Evolutionary conservation across 176 grass and related monocot species (phyloP).

Genomic region (Raddia distichophylla): DNA sequence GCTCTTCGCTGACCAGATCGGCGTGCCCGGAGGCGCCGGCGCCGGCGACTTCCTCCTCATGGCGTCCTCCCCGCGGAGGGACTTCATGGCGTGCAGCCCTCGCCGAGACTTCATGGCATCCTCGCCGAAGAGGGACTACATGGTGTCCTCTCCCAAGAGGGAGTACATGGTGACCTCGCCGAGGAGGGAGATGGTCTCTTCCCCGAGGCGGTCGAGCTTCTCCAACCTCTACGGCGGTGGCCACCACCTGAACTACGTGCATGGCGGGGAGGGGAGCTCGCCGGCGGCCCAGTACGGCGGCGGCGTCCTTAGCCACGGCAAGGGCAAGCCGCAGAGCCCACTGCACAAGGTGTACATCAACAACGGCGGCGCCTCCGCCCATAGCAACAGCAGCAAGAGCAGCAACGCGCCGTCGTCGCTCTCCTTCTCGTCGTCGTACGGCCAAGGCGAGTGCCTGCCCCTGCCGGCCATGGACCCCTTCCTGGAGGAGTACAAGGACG

Average conservation of each 20-base stretch:
- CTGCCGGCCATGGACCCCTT: constrained; percentile 61
- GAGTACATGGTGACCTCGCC: constrained; percentile 60
- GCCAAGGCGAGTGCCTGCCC: constrained; percentile 41
- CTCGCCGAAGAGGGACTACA: constrained; percentile 64
- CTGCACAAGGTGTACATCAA: constrained; percentile 60
- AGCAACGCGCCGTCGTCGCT: constrained; percentile 43
- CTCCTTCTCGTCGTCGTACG: constrained; percentile 50
- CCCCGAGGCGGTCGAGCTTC: constrained; percentile 51
- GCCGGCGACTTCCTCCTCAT: constrained; percentile 54
- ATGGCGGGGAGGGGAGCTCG: constrained; percentile 19
- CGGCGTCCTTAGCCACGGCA: constrained; percentile 20
- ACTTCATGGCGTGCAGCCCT: constrained; percentile 60
- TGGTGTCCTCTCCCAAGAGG: constrained; percentile 56
- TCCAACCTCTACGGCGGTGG: constrained; percentile 28
- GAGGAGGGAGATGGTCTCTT: constrained; percentile 43
- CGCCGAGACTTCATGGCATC: constrained; percentile 52
- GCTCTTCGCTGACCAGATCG: constrained; percentile 62
- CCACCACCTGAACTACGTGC: constrained; percentile 35
- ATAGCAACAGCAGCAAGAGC: constrained; percentile 34
- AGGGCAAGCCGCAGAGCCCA: constrained; percentile 57
- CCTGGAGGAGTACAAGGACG: constrained; percentile 47
- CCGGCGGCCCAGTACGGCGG: constrained; percentile 31
- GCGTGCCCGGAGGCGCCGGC: neutral
- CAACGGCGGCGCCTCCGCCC: neutral
- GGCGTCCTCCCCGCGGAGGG: constrained; percentile 57